These are phyloP conservation scores for Zea luxurians DNA, from an alignment of 176 grass and related monocot genomes.

Conservation along the genomic window DNA sequence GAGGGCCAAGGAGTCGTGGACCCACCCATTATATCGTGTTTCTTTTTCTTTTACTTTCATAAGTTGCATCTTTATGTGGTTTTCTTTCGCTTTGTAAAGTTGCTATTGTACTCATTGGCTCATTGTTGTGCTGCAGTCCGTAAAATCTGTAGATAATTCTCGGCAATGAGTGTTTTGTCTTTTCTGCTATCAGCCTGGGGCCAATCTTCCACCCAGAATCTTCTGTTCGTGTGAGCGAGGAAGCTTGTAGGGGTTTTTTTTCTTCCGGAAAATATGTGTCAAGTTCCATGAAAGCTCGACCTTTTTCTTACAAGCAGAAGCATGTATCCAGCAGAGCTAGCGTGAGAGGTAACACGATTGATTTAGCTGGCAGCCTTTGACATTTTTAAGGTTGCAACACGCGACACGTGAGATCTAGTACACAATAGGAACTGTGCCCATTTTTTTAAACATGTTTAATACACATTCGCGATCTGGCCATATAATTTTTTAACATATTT, in stretches of 20 bases:
- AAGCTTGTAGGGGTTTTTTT: not conserved
- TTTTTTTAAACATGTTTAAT: too few relatives aligned
- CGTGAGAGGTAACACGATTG: not conserved
- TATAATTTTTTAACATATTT: not conserved
- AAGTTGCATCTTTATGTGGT: constrained; percentile 16
- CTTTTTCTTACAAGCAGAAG: not conserved
- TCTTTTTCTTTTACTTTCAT: constrained; percentile 17
- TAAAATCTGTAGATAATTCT: constrained; percentile 8
- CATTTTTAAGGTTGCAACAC: not conserved
- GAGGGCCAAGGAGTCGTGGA: not conserved
- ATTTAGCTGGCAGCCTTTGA: constrained; percentile 3
- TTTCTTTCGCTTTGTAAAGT: constrained; percentile 19
- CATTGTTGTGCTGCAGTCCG: not conserved
- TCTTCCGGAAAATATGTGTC: not conserved
- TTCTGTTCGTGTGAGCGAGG: not conserved
- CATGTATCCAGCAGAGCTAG: not conserved
- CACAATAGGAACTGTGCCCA: not conserved
- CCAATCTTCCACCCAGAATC: not conserved
- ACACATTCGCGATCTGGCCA: constrained; percentile 8
- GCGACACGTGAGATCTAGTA: constrained; percentile 14
- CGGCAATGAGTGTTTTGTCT: constrained; percentile 1
- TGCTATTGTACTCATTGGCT: constrained; percentile 20
- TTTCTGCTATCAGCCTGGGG: not conserved
- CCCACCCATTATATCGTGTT: not conserved
- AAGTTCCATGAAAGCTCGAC: too few relatives aligned